Evolutionary conservation across 805 yeast genomes (phyloP).

Genomic region (Cyberlindnera meyerae): DNA sequence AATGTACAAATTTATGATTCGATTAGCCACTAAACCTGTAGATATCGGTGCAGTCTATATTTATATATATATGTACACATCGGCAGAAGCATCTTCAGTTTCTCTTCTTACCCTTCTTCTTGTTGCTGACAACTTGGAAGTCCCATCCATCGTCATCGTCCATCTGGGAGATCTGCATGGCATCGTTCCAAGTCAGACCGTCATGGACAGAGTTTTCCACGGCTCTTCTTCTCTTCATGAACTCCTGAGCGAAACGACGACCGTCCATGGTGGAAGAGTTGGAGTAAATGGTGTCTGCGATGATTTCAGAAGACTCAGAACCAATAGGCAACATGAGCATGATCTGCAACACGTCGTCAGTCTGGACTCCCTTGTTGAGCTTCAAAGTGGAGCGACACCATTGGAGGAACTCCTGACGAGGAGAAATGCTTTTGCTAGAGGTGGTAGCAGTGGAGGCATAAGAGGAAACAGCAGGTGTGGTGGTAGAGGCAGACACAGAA

Average conservation of each 20-base stretch:
- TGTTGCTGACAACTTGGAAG: conserved; percentile 50
- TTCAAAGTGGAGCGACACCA: conserved; percentile 71
- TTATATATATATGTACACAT: neutral
- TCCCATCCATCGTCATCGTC: conserved; percentile 51
- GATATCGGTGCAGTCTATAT: too few relatives aligned
- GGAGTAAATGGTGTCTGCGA: conserved; percentile 87
- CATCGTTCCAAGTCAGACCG: conserved; percentile 69
- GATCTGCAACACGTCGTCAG: conserved; percentile 73
- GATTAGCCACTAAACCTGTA: too few relatives aligned
- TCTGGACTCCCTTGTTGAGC: conserved; percentile 70
- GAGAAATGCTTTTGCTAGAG: conserved; percentile 26
- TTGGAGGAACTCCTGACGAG: conserved; percentile 56
- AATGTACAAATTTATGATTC: too few relatives aligned
- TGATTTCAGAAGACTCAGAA: conserved; percentile 72
- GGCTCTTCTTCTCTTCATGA: conserved; percentile 66
- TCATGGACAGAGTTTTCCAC: conserved; percentile 55
- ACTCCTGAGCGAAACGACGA: conserved; percentile 87
- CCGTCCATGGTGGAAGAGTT: conserved; percentile 92
- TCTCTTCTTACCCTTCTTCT: conserved; percentile 49
- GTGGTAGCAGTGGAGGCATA: conserved; percentile 6
- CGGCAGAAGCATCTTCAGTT: too few relatives aligned
- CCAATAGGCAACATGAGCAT: conserved; percentile 76
- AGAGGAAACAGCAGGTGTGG: neutral
- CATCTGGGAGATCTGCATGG: conserved; percentile 40
- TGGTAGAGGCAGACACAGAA: conserved; percentile 32